Base-by-base conservation (phyloP, 2,329 filamentous ascomycete genomes). In the Arachnomyces sp. region DNA sequence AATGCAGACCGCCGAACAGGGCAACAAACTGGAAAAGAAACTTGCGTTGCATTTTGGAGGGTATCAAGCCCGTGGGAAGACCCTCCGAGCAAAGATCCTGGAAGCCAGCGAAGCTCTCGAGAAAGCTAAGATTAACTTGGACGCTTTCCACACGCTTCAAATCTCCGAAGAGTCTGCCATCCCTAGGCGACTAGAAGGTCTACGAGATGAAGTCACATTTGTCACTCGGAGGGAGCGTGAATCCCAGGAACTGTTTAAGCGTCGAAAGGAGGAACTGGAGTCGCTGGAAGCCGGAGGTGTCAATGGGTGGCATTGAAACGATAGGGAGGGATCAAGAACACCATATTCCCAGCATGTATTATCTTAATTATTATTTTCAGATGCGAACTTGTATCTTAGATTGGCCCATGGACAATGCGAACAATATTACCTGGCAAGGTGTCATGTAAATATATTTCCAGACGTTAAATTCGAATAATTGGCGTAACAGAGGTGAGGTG, bases 1-100 rank as follows among this genome's bases (percentile, higher is more conserved):
- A 46, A 74, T 85, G 51, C 69, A 75, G 2, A 79, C 80, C 0
- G 92, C 89, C 2, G 82, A 90, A 52, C 76, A 82, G 42, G 86
- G 85, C 39, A 86, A 87, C 57, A 93, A 90, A 63, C 70, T 94
- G 1, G 89, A 96, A 65, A 95, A 95, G 75, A 95, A 92, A 65
- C 76, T 98, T n/a, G 73, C 74, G 0, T 72, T 94, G 39, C 82
- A 92, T 53, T 78, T 94, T 2, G 89, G 89, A 16, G 92, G 92
- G 11, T 98, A 98, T 65, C 82, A 89, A 60, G 81, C 88, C 51
- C 83, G 92, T 25, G 80, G 86, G 28, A 88, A 88, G 62, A 80
- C 78, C 51, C 74, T 98, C 17, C 77, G 80, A 15, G 75, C 80
- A 44, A 96, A 95, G 68, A 85, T 93, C 46, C 63, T 66, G 13